Evolutionary conservation across 1,284 basidiomycete species (phyloP), one percentile per base, ranked within the genome.

Genomic region (Rhizopogon hawkerae): DNA sequence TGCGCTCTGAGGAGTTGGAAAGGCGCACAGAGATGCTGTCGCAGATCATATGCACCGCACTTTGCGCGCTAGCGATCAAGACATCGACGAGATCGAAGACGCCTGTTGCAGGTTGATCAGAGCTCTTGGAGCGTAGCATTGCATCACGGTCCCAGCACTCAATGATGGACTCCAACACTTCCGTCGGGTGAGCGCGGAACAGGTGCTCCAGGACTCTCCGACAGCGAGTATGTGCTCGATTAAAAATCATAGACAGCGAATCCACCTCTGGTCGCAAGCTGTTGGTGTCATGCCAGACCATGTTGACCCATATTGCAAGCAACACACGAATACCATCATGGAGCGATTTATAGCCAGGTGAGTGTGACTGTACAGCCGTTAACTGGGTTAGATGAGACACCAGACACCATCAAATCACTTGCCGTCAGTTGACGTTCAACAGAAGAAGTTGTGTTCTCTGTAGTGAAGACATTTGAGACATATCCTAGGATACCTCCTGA

Each of bases 1-100:
- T 70, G 59, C 75, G 75, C 50, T 89, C 83, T 9, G 77, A 68
- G 3, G 72, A 61, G 6, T 73, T 69, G 10, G 77, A 68, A 21
- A 78, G 69, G 18, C 85, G 77, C 55, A 69, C 66, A 35, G 74
- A 72, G 46, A 91, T 85, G 57, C 85, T 84, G 63, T 97, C 93
- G 62, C 89, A 94, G 14, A 94, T 71, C 76, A 94, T 89, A 53
- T 92, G 85, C 1, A 97, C 91, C 1, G 90, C 83, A 54, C 81
- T 89, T 60, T 94, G 92, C 1, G 92, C 87, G 60, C 82, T 95
- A 0, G 90, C 78, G 2, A 92, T 81, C 14, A 98, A 76, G 10
- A 84, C 70, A 60, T 94, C 90, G 8, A 96, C 72, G 38, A 96
- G 77, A 51, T 92, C 87, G 58, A 95, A 93, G 1, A 86, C 76